Evolutionary conservation across 2,329 filamentous ascomycete genomes (phyloP).

Genomic region (Ascochyta clinopodiicola): DNA sequence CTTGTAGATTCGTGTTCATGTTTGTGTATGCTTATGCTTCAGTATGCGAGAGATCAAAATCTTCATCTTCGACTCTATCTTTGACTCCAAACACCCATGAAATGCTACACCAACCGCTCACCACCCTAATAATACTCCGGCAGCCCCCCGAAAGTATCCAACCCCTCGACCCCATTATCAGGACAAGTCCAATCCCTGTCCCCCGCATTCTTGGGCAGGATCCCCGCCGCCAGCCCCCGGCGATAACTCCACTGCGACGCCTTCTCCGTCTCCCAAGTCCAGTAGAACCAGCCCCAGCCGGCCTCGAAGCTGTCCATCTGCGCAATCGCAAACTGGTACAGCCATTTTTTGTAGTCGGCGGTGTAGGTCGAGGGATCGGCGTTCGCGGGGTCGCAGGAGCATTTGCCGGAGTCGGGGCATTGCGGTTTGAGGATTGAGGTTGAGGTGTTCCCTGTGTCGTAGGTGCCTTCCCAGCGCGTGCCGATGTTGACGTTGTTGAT

Average conservation of each 20-base stretch:
- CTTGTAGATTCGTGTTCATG: no score
- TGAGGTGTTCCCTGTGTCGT: conserved; percentile 69
- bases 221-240: conserved; percentile 75
- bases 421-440: conserved; percentile 71
- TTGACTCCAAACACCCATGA: background rate
- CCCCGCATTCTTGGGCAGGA: conserved; percentile 68
- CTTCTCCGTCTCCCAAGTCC: conserved; percentile 94
- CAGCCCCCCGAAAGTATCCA: conserved; percentile 54
- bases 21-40: no score
- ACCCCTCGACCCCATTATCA: conserved; percentile 26
- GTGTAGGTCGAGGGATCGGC: conserved; percentile 73
- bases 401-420: conserved; percentile 72
- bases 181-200: conserved; percentile 54
- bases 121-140: conserved; percentile 52
- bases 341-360: conserved; percentile 79
- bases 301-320: conserved; percentile 96
- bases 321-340: conserved; percentile 89
- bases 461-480: conserved; percentile 89
- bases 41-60: no score
- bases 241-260: conserved; percentile 93
- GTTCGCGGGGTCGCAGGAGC: conserved; percentile 79
- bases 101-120: no score
- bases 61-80: background rate
- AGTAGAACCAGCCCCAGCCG: conserved; percentile 98
- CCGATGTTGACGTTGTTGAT: conserved; percentile 91